phyloP scores from a whole-genome alignment of 768 basidiomycete genomes.

The Tricholomella constricta region DNA sequence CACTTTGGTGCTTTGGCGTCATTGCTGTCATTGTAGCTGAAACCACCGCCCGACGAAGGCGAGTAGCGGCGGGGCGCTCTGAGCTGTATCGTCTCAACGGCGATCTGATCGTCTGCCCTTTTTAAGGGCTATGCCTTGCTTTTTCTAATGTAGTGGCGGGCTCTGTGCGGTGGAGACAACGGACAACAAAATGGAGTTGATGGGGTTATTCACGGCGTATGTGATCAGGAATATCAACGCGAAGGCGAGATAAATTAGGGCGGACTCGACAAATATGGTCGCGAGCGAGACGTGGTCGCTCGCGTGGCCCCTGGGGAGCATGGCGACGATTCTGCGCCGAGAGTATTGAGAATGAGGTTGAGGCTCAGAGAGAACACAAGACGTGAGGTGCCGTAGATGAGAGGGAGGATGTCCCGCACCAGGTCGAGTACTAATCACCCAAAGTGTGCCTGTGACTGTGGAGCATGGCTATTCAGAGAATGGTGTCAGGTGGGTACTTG shows the following conservation, averaged over 20 bases:
- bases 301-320: neutral
- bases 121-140: too few relatives aligned
- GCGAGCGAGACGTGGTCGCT: neutral
- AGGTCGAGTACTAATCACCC: slow-evolving; percentile 45
- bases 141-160: too few relatives aligned
- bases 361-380: slow-evolving; percentile 40
- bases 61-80: too few relatives aligned
- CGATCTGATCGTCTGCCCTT: too few relatives aligned
- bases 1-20: too few relatives aligned
- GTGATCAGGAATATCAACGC: neutral
- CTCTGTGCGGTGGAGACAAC: too few relatives aligned
- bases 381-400: slow-evolving; percentile 39
- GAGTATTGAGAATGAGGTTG: slow-evolving; percentile 42
- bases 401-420: slow-evolving; percentile 37
- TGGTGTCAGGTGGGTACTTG: neutral
- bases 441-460: slow-evolving; percentile 42
- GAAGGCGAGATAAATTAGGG: neutral
- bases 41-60: too few relatives aligned
- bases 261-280: neutral
- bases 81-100: too few relatives aligned
- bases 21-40: too few relatives aligned
- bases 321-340: slow-evolving; percentile 13
- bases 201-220: neutral
- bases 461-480: neutral
- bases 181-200: neutral